Evolutionary conservation across 2,329 filamentous ascomycete genomes (phyloP).

Genomic region (Madurella mycetomatis): DNA sequence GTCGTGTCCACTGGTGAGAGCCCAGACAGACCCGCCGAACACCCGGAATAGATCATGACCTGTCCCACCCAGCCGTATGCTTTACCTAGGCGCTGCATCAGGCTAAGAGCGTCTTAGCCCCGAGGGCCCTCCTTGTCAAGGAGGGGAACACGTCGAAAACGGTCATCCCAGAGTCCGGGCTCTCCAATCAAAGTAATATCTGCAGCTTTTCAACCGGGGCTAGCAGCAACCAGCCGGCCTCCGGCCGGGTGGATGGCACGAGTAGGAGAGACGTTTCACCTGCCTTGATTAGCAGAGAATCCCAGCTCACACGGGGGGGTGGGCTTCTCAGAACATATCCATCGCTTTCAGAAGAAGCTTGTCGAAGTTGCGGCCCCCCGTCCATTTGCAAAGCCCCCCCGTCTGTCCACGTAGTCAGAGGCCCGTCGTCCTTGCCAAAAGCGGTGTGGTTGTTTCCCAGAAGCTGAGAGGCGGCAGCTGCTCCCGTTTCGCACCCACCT

Average conservation of each 20-base stretch:
- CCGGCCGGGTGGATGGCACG: slow-evolving; percentile 8
- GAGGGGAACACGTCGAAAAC: slow-evolving; percentile 20
- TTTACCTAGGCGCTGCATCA: slow-evolving; percentile 16
- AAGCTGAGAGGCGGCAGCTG: slow-evolving; percentile 10
- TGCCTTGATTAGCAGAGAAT: slow-evolving; percentile 16
- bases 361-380: slow-evolving; percentile 9
- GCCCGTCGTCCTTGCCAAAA: slow-evolving; percentile 16
- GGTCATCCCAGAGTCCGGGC: slow-evolving; percentile 3
- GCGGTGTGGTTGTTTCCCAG: slow-evolving; percentile 15
- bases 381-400: background rate
- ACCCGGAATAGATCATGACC: slow-evolving; percentile 9
- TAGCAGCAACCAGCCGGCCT: slow-evolving; percentile 16
- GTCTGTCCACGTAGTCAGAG: slow-evolving; percentile 18
- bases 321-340: background rate
- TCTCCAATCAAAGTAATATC: slow-evolving; percentile 23
- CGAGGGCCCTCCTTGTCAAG: slow-evolving; percentile 6
- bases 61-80: slow-evolving; percentile 7
- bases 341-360: slow-evolving; percentile 10
- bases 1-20: slow-evolving; percentile 6
- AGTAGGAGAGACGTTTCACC: slow-evolving; percentile 13
- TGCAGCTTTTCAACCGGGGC: slow-evolving; percentile 19
- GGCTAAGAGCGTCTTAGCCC: slow-evolving; percentile 20
- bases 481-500: slow-evolving; percentile 13
- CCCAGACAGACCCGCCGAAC: slow-evolving; percentile 9
- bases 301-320: slow-evolving; percentile 17